A percentile compares a stretch with the other conserved stretches of the same genome.
These are phyloP conservation scores for Raddia distichophylla DNA, from an alignment of 176 grass and related monocot species.

Conservation along the genomic window DNA sequence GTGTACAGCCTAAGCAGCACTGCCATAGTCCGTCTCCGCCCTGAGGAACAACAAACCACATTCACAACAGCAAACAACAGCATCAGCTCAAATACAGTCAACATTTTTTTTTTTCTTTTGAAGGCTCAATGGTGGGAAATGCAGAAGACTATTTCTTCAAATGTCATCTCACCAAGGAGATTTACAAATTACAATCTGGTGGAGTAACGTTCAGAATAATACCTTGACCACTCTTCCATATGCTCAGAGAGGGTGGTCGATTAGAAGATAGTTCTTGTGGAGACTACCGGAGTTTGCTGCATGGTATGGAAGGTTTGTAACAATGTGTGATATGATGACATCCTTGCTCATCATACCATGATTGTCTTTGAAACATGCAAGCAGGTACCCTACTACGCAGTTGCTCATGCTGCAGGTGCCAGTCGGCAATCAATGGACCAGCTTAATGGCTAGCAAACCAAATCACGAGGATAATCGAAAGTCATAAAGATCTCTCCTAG, in stretches of 20 bases:
- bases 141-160: constrained; percentile 14
- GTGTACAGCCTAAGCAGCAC: constrained; percentile 66
- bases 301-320: not conserved
- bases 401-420: not conserved
- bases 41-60: constrained; percentile 29
- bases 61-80: constrained; percentile 33
- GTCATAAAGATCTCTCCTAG: not conserved
- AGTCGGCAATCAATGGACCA: constrained; percentile 11
- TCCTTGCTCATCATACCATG: not conserved
- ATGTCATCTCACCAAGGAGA: not conserved
- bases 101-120: not conserved
- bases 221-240: not conserved
- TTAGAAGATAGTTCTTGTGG: not conserved
- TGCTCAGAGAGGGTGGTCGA: not conserved
- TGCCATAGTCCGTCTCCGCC: constrained; percentile 57
- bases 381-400: not conserved
- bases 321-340: not conserved
- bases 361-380: constrained; percentile 3
- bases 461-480: not conserved
- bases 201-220: too few relatives aligned
- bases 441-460: not conserved
- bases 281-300: constrained; percentile 23
- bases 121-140: not conserved
- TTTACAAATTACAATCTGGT: too few relatives aligned
- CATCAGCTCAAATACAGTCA: constrained; percentile 12